Base-by-base conservation (phyloP, 2,329 filamentous ascomycete species). In the Paracoccidioides brasiliensis region DNA sequence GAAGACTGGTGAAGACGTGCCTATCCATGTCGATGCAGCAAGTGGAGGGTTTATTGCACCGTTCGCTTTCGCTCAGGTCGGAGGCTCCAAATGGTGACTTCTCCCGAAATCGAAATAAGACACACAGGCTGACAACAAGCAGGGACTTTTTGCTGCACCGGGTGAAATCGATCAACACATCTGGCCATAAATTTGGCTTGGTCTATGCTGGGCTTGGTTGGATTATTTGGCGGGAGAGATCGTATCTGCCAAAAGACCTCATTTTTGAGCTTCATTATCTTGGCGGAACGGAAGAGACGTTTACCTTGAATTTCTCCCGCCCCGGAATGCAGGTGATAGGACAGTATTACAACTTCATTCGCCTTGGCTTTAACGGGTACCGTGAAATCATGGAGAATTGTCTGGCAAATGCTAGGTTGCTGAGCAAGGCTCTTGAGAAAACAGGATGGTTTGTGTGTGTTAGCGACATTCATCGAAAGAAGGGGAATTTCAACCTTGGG, bases 281-380 rank as follows among this genome's bases (percentile, higher is more conserved):
- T 0, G 84, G 84, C 41, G 82, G 83, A n/a, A 84, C 81, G 0
- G 83, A 87, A 62, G 78, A 85, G 64, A 82, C 80, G 1, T 88
- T 81, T 68, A 86, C 83, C 0, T 75, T 88, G 22, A 88, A 87
- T 70, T 88, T 88, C 71, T 86, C 82, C 0, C 79, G 84, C 0
- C 83, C 84, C 0, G 84, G 83, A 3, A 80, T 81, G 0, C 84
- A 87, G 58, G 75, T 88, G 56, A 81, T 87, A 58, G 83, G 78
- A 0, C 85, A 88, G 64, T 88, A 88, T 68, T 88, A 81, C 70
- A 86, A 88, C 62, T 72, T 88, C 10, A 82, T 88, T 57, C 83
- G 86, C 59, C 76, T 88, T 0, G 85, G 85, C 2, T 83, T 81
- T 67, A 72, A 73, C 2, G 85, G 84, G 8, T 88, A 84, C 68